phyloP scores from a whole-genome alignment of 257 asterid genomes.

The Capsicum baccatum region DNA sequence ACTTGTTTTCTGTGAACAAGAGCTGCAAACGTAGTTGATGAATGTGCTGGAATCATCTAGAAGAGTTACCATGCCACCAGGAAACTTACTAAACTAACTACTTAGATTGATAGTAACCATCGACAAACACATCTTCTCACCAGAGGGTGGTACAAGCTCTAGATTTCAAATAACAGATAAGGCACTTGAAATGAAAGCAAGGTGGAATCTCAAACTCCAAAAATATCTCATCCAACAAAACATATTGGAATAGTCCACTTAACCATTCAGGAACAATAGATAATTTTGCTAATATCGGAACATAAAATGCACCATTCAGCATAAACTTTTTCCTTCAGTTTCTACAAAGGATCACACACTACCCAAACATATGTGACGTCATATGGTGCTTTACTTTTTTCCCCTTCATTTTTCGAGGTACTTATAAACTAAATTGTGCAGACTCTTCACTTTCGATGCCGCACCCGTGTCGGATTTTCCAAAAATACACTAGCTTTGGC shows the following conservation, averaged over 20 bases:
- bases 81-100: neutral
- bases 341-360: neutral
- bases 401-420: neutral
- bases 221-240: neutral
- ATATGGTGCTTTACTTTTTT: neutral
- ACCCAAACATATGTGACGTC: neutral
- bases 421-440: neutral
- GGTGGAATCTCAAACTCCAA: constrained; percentile 7
- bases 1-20: neutral
- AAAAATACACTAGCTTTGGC: no score
- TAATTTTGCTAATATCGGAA: neutral
- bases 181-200: constrained; percentile 7
- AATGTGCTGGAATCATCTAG: neutral
- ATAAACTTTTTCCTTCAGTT: neutral
- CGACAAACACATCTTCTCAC: constrained; percentile 8
- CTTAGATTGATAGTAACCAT: neutral
- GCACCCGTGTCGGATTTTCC: no score
- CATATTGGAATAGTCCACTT: neutral
- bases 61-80: constrained; percentile 5
- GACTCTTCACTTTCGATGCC: no score
- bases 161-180: neutral
- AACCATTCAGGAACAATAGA: neutral
- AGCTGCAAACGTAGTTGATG: neutral
- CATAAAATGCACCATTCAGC: neutral
- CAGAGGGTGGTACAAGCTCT: constrained; percentile 5